Evolutionary conservation across 805 yeast species (phyloP).

Genomic region (Starmerella khaoyaiensis): DNA sequence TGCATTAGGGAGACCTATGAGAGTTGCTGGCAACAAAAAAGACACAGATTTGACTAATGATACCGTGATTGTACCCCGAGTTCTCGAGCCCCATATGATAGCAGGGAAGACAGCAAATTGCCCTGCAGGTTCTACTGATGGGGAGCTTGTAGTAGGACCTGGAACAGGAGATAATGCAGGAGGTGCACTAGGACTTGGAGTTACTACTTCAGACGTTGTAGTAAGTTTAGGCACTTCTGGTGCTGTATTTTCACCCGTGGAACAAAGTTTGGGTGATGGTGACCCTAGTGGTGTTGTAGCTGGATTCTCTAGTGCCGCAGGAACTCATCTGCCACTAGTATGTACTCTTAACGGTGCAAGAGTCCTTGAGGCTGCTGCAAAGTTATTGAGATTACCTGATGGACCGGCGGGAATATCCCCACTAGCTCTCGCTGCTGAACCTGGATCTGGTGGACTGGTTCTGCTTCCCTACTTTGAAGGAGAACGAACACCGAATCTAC

Average conservation of each 20-base stretch:
- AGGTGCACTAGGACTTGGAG: conserved; percentile 21
- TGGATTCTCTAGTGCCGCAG: conserved; percentile 21
- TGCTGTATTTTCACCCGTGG: conserved; percentile 18
- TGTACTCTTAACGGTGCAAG: conserved; percentile 24
- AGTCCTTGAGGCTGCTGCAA: conserved; percentile 15
- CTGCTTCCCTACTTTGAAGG: conserved; percentile 23
- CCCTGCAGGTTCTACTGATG: neutral
- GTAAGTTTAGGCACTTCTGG: conserved; percentile 23
- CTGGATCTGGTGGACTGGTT: conserved; percentile 19
- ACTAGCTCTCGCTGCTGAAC: conserved; percentile 15
- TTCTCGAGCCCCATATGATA: conserved; percentile 12
- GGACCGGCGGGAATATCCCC: conserved; percentile 16
- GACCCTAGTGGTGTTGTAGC: conserved; percentile 22
- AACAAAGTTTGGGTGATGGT: conserved; percentile 9
- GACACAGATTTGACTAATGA: neutral
- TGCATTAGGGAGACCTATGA: conserved; percentile 20
- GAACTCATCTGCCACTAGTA: conserved; percentile 19
- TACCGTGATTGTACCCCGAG: conserved; percentile 21
- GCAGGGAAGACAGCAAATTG: conserved; percentile 13
- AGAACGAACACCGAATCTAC: conserved; percentile 24
- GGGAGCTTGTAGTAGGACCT: conserved; percentile 14
- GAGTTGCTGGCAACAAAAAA: conserved; percentile 14
- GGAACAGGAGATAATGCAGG: conserved; percentile 25
- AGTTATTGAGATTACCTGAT: conserved; percentile 5
- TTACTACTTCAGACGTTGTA: conserved; percentile 18